Evolutionary conservation across 306 rosid species (phyloP).

Genomic region (Quercus ilex): DNA sequence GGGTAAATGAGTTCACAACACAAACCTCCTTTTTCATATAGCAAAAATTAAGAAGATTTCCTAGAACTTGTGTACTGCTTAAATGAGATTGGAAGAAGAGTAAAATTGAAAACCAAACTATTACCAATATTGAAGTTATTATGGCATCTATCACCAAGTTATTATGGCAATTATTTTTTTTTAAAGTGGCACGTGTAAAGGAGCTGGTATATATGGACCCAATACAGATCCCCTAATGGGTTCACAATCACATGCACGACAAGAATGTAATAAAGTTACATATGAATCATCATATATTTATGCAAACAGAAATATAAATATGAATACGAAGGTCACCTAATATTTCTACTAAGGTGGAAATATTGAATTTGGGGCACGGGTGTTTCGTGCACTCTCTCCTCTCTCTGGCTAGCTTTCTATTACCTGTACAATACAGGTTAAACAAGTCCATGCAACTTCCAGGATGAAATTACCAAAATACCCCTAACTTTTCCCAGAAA

Average conservation of each 20-base stretch:
- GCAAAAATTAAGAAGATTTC: too few species aligned
- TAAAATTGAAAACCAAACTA: background rate
- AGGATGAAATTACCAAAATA: background rate
- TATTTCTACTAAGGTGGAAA: slow-evolving; percentile 39
- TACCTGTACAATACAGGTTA: too few species aligned
- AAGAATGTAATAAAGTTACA: slow-evolving; percentile 45
- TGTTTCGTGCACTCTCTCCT: slow-evolving; percentile 44
- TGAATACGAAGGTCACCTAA: background rate
- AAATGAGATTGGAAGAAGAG: background rate
- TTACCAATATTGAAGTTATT: background rate
- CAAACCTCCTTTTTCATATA: too few species aligned
- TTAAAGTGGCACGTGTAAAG: slow-evolving; percentile 13
- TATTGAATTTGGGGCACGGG: slow-evolving; percentile 69
- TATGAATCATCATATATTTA: background rate
- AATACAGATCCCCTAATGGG: slow-evolving; percentile 37
- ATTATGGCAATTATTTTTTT: background rate
- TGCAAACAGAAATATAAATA: background rate
- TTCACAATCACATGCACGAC: slow-evolving; percentile 77
- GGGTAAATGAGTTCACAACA: too few species aligned
- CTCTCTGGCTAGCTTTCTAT: background rate
- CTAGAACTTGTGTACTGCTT: background rate
- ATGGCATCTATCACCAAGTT: background rate
- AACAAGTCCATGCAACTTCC: too few species aligned
- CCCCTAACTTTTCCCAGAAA: slow-evolving; percentile 14
- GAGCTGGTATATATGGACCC: slow-evolving; percentile 37